A percentile compares a stretch with the other conserved stretches of the same genome.
Conservation (phyloP, 2,329 filamentous ascomycete genomes). For the Pezicula neosporulosa region DNA sequence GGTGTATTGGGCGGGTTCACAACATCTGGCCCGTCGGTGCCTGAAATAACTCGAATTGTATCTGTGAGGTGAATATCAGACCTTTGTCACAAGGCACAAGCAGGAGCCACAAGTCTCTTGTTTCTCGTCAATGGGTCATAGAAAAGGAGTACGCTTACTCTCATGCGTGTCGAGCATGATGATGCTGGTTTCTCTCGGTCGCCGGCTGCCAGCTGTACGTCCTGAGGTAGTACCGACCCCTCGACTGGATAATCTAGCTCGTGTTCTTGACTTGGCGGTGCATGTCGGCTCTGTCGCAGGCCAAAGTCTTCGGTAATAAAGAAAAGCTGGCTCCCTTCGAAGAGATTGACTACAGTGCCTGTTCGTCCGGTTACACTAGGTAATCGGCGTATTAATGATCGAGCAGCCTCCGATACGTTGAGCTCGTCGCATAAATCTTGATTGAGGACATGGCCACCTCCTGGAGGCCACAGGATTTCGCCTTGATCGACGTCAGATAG, state of each 20-base stretch:
- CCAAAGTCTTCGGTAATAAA: neutral
- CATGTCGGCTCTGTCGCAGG: neutral
- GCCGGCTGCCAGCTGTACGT: neutral
- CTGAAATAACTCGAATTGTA: neutral
- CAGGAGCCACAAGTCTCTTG: neutral
- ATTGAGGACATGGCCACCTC: neutral
- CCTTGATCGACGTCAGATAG: neutral
- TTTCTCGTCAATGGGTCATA: neutral
- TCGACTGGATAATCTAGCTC: neutral
- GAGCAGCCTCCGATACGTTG: neutral
- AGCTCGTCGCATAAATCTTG: neutral
- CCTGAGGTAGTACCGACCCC: neutral
- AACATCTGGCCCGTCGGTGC: neutral
- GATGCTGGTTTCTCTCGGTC: neutral
- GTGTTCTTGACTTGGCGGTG: neutral
- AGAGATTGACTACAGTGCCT: neutral
- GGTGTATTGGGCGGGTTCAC: neutral
- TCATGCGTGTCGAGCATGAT: neutral
- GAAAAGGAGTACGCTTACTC: neutral
- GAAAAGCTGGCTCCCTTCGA: neutral
- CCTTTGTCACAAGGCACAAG: neutral
- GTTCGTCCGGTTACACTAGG: neutral
- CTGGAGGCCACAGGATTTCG: neutral
- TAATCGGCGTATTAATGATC: neutral
- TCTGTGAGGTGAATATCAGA: neutral